Base-by-base conservation (phyloP, 2,329 filamentous ascomycete species). In the Colletotrichum filicis region DNA sequence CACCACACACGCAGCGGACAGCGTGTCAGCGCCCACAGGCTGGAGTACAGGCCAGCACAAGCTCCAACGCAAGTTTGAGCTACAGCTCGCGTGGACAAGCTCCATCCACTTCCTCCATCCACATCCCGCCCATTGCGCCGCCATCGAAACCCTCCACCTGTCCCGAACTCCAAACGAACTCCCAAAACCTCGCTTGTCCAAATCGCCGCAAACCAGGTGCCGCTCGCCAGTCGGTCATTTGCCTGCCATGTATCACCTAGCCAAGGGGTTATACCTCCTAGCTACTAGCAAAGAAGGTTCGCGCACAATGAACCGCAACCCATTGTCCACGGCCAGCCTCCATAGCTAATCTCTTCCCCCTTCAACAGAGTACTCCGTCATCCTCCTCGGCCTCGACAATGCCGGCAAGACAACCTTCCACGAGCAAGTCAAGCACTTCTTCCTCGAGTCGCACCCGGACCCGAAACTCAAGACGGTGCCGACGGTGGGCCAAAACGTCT, bases 391-490 rank as follows among this genome's bases (percentile, higher is more conserved):
- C 75, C 94, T 98, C 80, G 97, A 98, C 87, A 98, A 98, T 82
- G 97, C 97, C 74, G 97, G 97, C 83, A 98, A 98, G 88, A 98
- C 97, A 53, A 98, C 97, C 30, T 95, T 98, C 81, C 95, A 98
- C 84, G 95, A 97, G 81, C 95, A 98, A 83, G 95, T 98, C 83
- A 98, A 98, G 85, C 91, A 95, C 67, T 89, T 97, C 80, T 98
- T 95, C 88, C 88, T 92, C 75, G 88, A 91, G 57, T 87, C 87
- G 75, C 85, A 84, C 69, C 89, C 86, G 66, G 90, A 85, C 82
- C 94, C 86, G 79, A 95, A 88, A 84, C 91, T 86, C 77, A 95
- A 97, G 82, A 98, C 96, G 57, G 96, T 98, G 8, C 97, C 97
- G 32, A 99, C 97, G 24, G 96, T 98, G 78, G 97, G 97, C 76